Base-by-base conservation (phyloP, 164 flowering plant genomes). In the Nymphaea colorata region DNA sequence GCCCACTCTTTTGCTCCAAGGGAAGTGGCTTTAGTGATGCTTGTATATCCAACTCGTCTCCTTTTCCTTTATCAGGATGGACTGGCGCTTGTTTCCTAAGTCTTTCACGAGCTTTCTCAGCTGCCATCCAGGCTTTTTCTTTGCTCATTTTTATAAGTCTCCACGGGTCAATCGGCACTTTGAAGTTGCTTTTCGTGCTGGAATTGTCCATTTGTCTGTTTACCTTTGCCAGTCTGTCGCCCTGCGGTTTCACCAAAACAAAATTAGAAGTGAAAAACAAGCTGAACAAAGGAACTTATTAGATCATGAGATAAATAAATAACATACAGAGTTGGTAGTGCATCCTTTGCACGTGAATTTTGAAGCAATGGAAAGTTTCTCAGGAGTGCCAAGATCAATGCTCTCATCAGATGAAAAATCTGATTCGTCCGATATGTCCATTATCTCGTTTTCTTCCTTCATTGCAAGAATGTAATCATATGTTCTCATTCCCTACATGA, bases 401-500 rank as follows among this genome's bases (percentile, higher is more conserved):
- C 84, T 84, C 36, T 85, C 93, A 69, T 93, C 98, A 64, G 98
- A 90, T 61, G 94, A 91, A 51, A 71, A 77, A 69, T 81, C 95
- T 15, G 93, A 88, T 72, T 84, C 90, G 66, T 83, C 78, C 44
- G 76, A 79, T 42, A 82, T 71, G n/a, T 93, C 93, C 61, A 77
- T 53, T 2, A 82, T 74, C 67, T 79, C 83, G 72, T 79, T 86
- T 72, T 80, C 89, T 75, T 90, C 96, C 73, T 74, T 88, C 98
- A 91, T 91, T 59, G 99, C 99, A 77, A 90, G 67, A 45, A 94
- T 91, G 76, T 94, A 91, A 68, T 94, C 99, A 74, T 94, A 94
- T 44, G 97, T 94, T 79, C 87, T 80, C 85, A 89, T 89, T 65
- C 98, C 98, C 97, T 89, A 84, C 77, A 82, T 51, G 8, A 4